These are phyloP conservation scores for Cystobasidium slooffiae DNA, from an alignment of 1,284 basidiomycete species.

Conservation along the genomic window DNA sequence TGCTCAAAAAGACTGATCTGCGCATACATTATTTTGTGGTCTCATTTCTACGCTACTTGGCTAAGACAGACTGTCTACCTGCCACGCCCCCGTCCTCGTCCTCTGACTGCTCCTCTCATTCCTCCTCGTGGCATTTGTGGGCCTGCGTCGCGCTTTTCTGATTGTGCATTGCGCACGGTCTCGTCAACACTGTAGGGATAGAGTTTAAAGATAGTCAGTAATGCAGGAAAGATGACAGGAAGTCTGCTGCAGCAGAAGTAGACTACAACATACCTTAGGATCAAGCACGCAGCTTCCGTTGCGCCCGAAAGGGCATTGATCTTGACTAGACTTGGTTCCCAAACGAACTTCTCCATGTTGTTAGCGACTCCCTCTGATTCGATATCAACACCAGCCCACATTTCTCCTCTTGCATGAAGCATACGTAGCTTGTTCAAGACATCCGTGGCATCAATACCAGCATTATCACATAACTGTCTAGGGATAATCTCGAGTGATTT, in stretches of 20 bases:
- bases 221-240: not conserved
- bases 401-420: conserved; percentile 84
- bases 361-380: conserved; percentile 90
- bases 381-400: conserved; percentile 95
- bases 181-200: conserved; percentile 75
- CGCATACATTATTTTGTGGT: too few relatives aligned
- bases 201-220: not conserved
- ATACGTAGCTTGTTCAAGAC: conserved; percentile 96
- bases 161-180: conserved; percentile 65
- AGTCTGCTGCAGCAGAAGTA: not conserved
- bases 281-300: conserved; percentile 92
- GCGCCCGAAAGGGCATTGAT: conserved; percentile 93
- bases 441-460: conserved; percentile 96
- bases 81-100: conserved; percentile 33
- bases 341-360: conserved; percentile 95
- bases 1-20: too few relatives aligned
- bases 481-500: conserved; percentile 97
- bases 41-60: conserved; percentile 1
- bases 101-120: conserved; percentile 38
- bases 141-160: conserved; percentile 40
- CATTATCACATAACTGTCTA: conserved; percentile 97
- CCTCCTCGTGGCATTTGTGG: conserved; percentile 37
- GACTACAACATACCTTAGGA: conserved; percentile 60
- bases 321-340: conserved; percentile 97
- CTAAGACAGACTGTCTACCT: conserved; percentile 22